Conservation (phyloP, 2,329 filamentous ascomycete genomes). For the Didymella lethalis region DNA sequence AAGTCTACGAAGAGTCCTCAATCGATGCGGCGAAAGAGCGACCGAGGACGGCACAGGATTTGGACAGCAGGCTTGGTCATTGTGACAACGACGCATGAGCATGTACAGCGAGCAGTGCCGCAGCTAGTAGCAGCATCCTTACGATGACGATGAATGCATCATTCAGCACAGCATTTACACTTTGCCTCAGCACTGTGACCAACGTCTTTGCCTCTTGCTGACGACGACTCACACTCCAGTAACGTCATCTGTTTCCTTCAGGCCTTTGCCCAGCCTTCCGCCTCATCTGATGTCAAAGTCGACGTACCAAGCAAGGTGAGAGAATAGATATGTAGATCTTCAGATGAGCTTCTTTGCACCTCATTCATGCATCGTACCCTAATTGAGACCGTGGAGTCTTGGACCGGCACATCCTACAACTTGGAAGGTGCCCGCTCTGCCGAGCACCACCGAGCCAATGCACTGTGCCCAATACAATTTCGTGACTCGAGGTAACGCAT, state of each 20-base stretch:
- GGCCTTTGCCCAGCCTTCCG: neutral
- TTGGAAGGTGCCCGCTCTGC: neutral
- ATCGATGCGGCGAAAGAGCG: neutral
- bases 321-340: constrained; percentile 1
- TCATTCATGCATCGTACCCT: constrained; percentile 12
- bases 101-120: constrained; percentile 14
- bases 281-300: neutral
- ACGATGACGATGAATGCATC: constrained; percentile 1
- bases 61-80: neutral
- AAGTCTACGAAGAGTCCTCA: neutral
- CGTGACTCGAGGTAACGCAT: neutral
- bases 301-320: neutral
- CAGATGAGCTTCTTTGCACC: constrained; percentile 15
- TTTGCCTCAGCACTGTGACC: neutral
- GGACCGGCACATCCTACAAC: neutral
- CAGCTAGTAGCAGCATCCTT: constrained; percentile 1
- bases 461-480: neutral
- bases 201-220: neutral
- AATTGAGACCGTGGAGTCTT: neutral
- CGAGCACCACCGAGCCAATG: constrained; percentile 3
- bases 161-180: constrained; percentile 2
- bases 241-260: neutral
- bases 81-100: constrained; percentile 6
- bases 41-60: neutral
- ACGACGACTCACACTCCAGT: neutral